Conservation (phyloP, 2,329 filamentous ascomycete genomes). For the Sporothrix pallida region DNA sequence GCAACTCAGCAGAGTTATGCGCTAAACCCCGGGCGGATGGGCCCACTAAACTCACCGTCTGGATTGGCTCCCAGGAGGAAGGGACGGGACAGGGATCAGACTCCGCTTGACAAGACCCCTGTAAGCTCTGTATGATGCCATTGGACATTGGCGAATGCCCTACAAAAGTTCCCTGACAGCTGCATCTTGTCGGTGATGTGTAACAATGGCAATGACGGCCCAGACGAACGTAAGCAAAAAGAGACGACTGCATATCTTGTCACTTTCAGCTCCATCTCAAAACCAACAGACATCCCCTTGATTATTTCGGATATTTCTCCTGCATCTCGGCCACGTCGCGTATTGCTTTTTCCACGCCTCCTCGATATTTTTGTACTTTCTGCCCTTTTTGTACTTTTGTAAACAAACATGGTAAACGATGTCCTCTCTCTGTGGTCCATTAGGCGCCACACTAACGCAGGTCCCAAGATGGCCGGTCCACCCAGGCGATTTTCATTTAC, state of each 20-base stretch:
- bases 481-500: neutral
- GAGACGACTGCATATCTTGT: neutral
- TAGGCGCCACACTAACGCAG: constrained; percentile 13
- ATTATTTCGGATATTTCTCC: neutral
- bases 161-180: neutral
- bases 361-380: neutral
- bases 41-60: neutral
- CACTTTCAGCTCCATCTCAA: neutral
- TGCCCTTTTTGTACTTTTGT: neutral
- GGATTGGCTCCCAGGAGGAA: neutral
- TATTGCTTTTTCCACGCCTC: no score
- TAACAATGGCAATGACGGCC: neutral
- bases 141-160: neutral
- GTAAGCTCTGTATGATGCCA: neutral
- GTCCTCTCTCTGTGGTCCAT: neutral
- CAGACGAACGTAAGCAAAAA: no score
- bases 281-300: neutral
- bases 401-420: constrained; percentile 4
- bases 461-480: neutral
- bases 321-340: neutral
- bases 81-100: neutral
- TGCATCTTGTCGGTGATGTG: constrained; percentile 11
- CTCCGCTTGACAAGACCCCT: neutral
- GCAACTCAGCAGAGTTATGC: neutral
- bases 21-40: neutral